Evolutionary conservation across 371 early-diverging fungal species (phyloP).

Genomic region (Mortierella sp.): DNA sequence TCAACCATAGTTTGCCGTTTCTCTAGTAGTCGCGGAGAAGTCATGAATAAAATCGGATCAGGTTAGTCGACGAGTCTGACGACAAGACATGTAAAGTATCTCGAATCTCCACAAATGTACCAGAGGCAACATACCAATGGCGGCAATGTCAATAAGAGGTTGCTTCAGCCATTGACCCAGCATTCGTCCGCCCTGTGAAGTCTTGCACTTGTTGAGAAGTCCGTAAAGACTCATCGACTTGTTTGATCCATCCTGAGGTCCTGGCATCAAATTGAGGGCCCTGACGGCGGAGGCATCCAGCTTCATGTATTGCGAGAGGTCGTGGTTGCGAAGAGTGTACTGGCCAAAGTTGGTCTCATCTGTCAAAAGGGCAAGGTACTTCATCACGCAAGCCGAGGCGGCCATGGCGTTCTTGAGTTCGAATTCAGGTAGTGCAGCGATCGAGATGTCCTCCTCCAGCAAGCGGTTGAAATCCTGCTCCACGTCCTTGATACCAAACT

Average conservation of each 20-base stretch:
- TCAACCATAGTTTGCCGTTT: slow-evolving; percentile 86
- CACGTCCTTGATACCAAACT: slow-evolving; percentile 80
- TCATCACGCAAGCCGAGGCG: slow-evolving; percentile 81
- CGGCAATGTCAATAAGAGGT: slow-evolving; percentile 83
- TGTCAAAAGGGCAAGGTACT: slow-evolving; percentile 80
- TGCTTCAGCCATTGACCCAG: slow-evolving; percentile 96
- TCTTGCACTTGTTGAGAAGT: slow-evolving; percentile 91
- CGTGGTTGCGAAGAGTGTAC: slow-evolving; percentile 78
- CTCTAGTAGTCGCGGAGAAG: slow-evolving; percentile 44
- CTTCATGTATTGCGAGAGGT: slow-evolving; percentile 92
- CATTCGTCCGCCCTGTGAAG: slow-evolving; percentile 91
- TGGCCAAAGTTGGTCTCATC: slow-evolving; percentile 85
- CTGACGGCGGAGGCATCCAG: slow-evolving; percentile 92
- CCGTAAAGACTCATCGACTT: slow-evolving; percentile 90
- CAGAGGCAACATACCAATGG: slow-evolving; percentile 68
- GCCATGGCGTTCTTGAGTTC: slow-evolving; percentile 86
- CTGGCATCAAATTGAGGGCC: slow-evolving; percentile 91
- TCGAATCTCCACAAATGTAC: background rate
- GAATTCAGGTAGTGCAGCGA: slow-evolving; percentile 82
- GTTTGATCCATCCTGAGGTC: slow-evolving; percentile 81
- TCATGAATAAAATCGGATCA: background rate
- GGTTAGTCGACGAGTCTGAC: background rate
- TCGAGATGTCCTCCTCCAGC: slow-evolving; percentile 76
- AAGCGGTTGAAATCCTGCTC: slow-evolving; percentile 91
- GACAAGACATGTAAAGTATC: background rate